Percentiles rank a stretch among this genome's conserved stretches.
These are phyloP conservation scores for Astraeus odoratus DNA, from an alignment of 768 basidiomycete genomes.

Conservation along the genomic window DNA sequence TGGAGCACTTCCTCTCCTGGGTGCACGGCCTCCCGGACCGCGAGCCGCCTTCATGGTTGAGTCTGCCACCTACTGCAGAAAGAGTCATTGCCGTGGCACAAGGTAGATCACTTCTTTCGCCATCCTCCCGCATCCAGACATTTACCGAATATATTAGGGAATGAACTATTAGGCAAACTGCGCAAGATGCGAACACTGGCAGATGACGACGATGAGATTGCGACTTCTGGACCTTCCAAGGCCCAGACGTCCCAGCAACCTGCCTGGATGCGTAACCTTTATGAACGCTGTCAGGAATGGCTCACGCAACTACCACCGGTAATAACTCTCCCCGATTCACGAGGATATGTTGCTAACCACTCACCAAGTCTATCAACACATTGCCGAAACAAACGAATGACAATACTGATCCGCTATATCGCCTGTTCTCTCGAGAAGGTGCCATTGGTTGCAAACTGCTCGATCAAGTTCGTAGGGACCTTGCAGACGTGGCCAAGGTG, in stretches of 20 bases:
- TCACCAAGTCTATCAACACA: conserved; percentile 51
- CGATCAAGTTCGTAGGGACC: conserved; percentile 71
- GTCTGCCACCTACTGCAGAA: conserved; percentile 88
- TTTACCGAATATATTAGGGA: conserved; percentile 41
- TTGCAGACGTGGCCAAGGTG: conserved; percentile 74
- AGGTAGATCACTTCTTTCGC: conserved; percentile 44
- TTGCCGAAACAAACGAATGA: conserved; percentile 61
- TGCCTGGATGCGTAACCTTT: conserved; percentile 88
- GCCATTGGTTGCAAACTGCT: conserved; percentile 73
- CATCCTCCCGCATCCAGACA: neutral
- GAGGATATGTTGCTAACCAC: conserved; percentile 8
- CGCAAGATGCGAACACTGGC: conserved; percentile 88
- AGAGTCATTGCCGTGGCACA: conserved; percentile 86
- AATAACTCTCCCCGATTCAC: conserved; percentile 17
- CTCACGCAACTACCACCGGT: conserved; percentile 70
- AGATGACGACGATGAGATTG: conserved; percentile 75
- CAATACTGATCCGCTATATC: conserved; percentile 77
- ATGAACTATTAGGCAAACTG: conserved; percentile 75
- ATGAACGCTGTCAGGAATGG: conserved; percentile 83
- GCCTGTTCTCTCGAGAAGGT: conserved; percentile 87
- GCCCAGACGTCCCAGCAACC: conserved; percentile 70
- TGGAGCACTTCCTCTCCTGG: conserved; percentile 90
- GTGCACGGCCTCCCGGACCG: conserved; percentile 83
- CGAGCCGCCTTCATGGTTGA: conserved; percentile 92
- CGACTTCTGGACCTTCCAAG: conserved; percentile 47